Conservation (phyloP, 371 early-diverging fungal genomes). For the Rhizopus sp. region DNA sequence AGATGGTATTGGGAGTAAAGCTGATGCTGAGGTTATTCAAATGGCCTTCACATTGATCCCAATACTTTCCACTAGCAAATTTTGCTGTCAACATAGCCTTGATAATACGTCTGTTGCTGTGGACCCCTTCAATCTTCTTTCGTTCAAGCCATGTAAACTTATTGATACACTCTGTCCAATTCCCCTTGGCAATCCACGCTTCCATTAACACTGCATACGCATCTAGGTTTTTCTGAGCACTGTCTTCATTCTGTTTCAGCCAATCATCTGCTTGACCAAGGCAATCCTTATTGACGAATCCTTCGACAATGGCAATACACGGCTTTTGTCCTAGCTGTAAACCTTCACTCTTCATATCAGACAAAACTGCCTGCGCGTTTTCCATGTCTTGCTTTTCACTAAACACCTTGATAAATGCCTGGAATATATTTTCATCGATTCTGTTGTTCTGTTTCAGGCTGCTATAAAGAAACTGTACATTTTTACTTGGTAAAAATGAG, state of each 20-base stretch:
- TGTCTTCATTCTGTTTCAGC: constrained; percentile 12
- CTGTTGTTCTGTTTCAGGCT: constrained; percentile 5
- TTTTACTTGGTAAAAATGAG: constrained; percentile 1
- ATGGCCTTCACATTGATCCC: constrained; percentile 8
- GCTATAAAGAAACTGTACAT: constrained; percentile 9
- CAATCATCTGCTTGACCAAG: constrained; percentile 19
- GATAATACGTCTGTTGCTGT: constrained; percentile 30
- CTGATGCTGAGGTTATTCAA: constrained; percentile 6
- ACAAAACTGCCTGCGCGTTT: constrained; percentile 15
- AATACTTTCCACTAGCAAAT: constrained; percentile 19
- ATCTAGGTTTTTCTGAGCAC: constrained; percentile 17
- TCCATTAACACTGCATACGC: constrained; percentile 35
- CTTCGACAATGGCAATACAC: constrained; percentile 23
- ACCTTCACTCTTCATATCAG: constrained; percentile 19
- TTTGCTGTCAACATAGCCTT: constrained; percentile 25
- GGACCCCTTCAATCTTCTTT: neutral
- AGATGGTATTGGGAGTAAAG: constrained; percentile 27
- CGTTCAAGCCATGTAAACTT: constrained; percentile 10
- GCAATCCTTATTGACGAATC: constrained; percentile 24
- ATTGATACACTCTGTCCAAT: constrained; percentile 22
- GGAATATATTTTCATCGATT: constrained; percentile 22
- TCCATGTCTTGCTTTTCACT: constrained; percentile 6
- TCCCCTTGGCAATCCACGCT: constrained; percentile 22
- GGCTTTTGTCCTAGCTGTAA: constrained; percentile 5
- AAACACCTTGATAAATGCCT: constrained; percentile 28